Percentiles rank a stretch among this genome's conserved stretches.
phyloP scores from a whole-genome alignment of 108 stramenopile species.

The Skeletonema marinoi region DNA sequence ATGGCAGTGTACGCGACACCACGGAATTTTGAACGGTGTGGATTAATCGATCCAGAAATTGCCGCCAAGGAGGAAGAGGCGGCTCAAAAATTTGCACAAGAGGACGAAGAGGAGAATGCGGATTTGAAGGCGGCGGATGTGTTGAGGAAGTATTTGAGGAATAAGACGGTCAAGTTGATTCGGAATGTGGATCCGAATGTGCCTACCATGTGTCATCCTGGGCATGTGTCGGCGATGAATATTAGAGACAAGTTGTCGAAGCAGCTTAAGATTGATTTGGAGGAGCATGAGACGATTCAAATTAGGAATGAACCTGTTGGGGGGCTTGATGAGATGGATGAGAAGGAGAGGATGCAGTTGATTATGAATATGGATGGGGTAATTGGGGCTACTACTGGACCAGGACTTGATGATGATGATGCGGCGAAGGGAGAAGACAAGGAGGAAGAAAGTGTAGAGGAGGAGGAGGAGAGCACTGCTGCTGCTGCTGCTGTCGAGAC shows the following conservation, averaged over 20 bases:
- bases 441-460: slow-evolving; percentile 1
- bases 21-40: slow-evolving; percentile 77
- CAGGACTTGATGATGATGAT: background rate
- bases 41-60: slow-evolving; percentile 70
- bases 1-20: slow-evolving; percentile 83
- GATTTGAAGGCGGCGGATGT: slow-evolving; percentile 77
- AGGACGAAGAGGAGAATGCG: slow-evolving; percentile 37
- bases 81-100: slow-evolving; percentile 29
- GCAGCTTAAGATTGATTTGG: slow-evolving; percentile 86
- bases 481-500: background rate
- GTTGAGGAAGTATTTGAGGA: slow-evolving; percentile 72
- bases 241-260: slow-evolving; percentile 77
- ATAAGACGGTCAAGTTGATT: slow-evolving; percentile 75
- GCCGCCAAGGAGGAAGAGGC: slow-evolving; percentile 72
- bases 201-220: slow-evolving; percentile 66
- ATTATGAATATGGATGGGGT: slow-evolving; percentile 49
- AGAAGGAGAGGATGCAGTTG: slow-evolving; percentile 55
- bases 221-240: slow-evolving; percentile 61
- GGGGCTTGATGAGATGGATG: slow-evolving; percentile 48
- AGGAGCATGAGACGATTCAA: slow-evolving; percentile 71
- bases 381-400: background rate
- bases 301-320: slow-evolving; percentile 50
- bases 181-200: slow-evolving; percentile 75
- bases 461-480: background rate
- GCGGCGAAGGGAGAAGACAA: background rate